Conservation (phyloP, 2,329 filamentous ascomycete genomes). For the Eutypella sp. region DNA sequence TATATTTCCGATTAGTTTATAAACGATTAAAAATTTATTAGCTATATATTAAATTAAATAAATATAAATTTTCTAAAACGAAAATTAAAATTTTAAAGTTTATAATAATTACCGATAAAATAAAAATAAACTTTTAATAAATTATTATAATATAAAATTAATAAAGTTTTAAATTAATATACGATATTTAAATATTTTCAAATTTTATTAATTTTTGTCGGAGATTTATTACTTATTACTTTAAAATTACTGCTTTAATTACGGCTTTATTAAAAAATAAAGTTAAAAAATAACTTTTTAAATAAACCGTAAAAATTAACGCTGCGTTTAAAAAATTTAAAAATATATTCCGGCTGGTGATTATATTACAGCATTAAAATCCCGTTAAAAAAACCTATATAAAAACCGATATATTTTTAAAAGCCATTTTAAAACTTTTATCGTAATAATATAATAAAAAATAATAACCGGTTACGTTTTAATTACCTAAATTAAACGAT, state of each 20-base stretch:
- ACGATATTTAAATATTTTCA: background rate
- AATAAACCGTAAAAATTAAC: background rate
- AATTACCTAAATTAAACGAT: background rate
- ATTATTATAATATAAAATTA: background rate
- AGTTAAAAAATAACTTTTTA: background rate
- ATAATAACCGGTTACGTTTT: background rate
- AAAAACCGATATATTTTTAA: background rate
- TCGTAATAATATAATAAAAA: background rate
- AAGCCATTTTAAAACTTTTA: background rate
- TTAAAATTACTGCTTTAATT: background rate
- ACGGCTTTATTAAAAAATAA: background rate
- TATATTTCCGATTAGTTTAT: background rate
- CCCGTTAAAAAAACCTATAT: background rate
- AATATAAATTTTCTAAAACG: background rate
- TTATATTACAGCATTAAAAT: background rate
- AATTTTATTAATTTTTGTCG: background rate
- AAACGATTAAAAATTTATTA: background rate
- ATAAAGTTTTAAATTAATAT: background rate
- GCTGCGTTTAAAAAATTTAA: background rate
- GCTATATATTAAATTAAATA: background rate
- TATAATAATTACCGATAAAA: background rate
- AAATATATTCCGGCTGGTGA: background rate
- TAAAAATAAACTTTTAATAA: background rate
- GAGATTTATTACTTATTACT: background rate
- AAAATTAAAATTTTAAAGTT: background rate